Percentiles rank a stretch among this genome's conserved stretches.
Conservation (phyloP, 208 protist genomes). For the Leishmania aethiopica region DNA sequence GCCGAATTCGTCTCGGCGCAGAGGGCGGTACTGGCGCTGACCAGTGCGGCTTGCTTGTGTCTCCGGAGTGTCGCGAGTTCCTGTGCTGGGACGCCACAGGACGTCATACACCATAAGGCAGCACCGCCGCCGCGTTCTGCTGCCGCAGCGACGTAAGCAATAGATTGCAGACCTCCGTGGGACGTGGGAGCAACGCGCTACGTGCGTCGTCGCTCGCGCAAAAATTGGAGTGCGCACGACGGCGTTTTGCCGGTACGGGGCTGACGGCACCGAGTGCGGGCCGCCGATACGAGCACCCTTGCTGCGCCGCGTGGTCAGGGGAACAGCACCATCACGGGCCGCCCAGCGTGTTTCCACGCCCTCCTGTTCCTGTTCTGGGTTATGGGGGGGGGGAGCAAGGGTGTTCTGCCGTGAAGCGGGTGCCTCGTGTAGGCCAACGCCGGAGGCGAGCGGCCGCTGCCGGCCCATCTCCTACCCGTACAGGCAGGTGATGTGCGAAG, state of each 20-base stretch:
- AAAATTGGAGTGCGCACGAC: too few species aligned
- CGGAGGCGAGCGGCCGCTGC: too few species aligned
- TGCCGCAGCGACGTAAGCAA: background rate
- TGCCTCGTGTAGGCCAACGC: too few species aligned
- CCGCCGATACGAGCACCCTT: background rate
- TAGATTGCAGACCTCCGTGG: background rate
- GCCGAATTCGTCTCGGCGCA: slow-evolving; percentile 6
- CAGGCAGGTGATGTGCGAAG: too few species aligned
- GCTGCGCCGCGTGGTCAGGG: background rate
- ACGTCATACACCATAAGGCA: background rate
- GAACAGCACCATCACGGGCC: background rate
- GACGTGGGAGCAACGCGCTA: background rate
- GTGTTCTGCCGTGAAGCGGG: background rate
- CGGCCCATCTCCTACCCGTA: too few species aligned
- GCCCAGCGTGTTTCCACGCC: background rate
- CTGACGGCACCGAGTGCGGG: background rate
- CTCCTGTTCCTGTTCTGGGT: background rate
- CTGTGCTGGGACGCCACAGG: background rate
- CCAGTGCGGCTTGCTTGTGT: background rate
- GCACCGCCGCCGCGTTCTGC: background rate
- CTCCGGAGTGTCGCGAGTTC: background rate
- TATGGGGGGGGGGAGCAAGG: background rate
- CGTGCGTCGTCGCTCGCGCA: too few species aligned
- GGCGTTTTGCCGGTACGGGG: too few species aligned
- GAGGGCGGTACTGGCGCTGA: slow-evolving; percentile 2